Evolutionary conservation across 495 filamentous ascomycete species (phyloP).

Genomic region (Daldinia childiae): DNA sequence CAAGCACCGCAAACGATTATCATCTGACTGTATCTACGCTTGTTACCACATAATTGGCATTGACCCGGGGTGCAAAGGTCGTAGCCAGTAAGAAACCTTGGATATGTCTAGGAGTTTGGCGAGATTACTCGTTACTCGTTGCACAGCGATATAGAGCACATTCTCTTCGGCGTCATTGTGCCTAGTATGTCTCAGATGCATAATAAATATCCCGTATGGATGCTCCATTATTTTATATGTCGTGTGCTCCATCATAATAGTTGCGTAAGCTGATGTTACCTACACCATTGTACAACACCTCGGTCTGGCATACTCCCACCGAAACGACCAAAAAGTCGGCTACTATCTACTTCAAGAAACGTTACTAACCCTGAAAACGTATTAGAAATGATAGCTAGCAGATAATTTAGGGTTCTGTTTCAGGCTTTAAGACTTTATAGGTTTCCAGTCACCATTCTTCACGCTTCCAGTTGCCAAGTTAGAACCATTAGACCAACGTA

Average conservation of each 20-base stretch:
- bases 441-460: slow-evolving; percentile 9
- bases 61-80: no score
- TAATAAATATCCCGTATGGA: not conserved
- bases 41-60: no score
- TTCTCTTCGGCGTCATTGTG: not conserved
- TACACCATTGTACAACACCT: not conserved
- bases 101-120: not conserved
- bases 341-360: not conserved
- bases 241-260: not conserved
- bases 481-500: slow-evolving; percentile 83
- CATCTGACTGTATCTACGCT: no score
- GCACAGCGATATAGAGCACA: not conserved
- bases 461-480: slow-evolving; percentile 65
- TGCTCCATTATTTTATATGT: not conserved
- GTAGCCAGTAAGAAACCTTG: not conserved
- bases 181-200: not conserved
- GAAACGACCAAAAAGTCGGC: not conserved
- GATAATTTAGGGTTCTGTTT: not conserved
- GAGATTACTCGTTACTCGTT: not conserved
- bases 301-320: not conserved
- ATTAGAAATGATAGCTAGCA: not conserved
- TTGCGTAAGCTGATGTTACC: not conserved
- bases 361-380: not conserved
- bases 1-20: not conserved
- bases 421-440: not conserved